These are phyloP conservation scores for Wallacemonas sp. DNA, from an alignment of 208 protist species.

Conservation along the genomic window DNA sequence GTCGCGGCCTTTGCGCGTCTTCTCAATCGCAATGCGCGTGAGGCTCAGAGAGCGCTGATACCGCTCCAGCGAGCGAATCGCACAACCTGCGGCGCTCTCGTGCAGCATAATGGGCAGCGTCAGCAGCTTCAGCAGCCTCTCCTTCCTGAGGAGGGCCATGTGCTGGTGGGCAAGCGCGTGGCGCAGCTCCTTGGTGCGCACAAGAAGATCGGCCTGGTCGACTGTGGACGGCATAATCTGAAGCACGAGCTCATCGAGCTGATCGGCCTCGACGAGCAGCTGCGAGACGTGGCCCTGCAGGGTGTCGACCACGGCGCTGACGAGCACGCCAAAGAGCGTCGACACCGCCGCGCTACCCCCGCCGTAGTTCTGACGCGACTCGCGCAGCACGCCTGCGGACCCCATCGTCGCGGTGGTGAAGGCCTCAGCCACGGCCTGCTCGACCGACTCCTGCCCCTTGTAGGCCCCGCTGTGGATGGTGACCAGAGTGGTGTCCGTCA, in stretches of 20 bases:
- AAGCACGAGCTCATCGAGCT: constrained; percentile 82
- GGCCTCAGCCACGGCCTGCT: constrained; percentile 7
- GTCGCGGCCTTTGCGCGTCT: constrained; percentile 63
- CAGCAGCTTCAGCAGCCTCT: constrained; percentile 76
- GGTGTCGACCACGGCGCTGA: constrained; percentile 50
- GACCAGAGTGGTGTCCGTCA: constrained; percentile 16
- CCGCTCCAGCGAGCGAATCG: constrained; percentile 27
- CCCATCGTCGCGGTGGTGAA: constrained; percentile 7
- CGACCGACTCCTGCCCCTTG: constrained; percentile 4
- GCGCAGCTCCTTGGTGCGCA: constrained; percentile 53
- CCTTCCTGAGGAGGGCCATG: constrained; percentile 63
- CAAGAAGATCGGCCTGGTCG: constrained; percentile 75
- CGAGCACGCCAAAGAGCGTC: constrained; percentile 49
- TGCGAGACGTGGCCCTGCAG: constrained; percentile 44
- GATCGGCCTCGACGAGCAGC: constrained; percentile 66
- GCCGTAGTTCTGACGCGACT: constrained; percentile 12
- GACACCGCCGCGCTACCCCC: constrained; percentile 34
- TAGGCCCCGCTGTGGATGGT: constrained; percentile 6
- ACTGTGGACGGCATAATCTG: constrained; percentile 68
- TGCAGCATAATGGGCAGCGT: constrained; percentile 55
- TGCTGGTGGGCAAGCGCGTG: constrained; percentile 54
- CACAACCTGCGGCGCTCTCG: constrained; percentile 21
- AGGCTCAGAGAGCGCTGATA: constrained; percentile 61
- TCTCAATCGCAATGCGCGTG: constrained; percentile 44
- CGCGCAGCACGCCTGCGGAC: background rate